Conservation (phyloP, 2,329 filamentous ascomycete species). For the Lecanosticta acicola region DNA sequence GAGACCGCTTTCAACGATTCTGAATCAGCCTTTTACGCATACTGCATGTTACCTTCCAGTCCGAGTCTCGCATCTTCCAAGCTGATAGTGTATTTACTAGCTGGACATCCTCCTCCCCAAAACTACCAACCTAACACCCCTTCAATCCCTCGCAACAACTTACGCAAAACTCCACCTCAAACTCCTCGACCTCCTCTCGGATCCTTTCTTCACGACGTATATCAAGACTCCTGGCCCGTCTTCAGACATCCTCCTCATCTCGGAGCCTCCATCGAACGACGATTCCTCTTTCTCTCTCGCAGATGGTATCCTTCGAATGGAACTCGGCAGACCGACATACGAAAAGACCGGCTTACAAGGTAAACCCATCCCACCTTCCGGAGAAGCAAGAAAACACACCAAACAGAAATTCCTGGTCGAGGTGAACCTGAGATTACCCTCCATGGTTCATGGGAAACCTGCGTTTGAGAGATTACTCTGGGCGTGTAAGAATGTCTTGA, state of each 20-base stretch:
- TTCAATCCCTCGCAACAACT: slow-evolving; percentile 27
- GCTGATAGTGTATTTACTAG: slow-evolving; percentile 40
- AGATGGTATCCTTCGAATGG: slow-evolving; percentile 68
- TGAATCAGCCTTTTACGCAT: slow-evolving; percentile 61
- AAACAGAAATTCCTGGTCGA: slow-evolving; percentile 73
- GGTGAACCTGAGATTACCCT: slow-evolving; percentile 64
- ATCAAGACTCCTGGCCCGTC: slow-evolving; percentile 57
- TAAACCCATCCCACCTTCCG: slow-evolving; percentile 50
- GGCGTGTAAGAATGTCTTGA: slow-evolving; percentile 73
- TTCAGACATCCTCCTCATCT: slow-evolving; percentile 60
- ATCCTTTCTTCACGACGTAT: slow-evolving; percentile 75
- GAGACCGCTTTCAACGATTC: slow-evolving; percentile 68
- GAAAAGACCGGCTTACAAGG: slow-evolving; percentile 78
- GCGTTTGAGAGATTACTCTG: slow-evolving; percentile 72
- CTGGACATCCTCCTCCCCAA: slow-evolving; percentile 66
- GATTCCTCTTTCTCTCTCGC: slow-evolving; percentile 68
- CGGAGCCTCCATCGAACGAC: slow-evolving; percentile 57
- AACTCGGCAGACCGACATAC: slow-evolving; percentile 74
- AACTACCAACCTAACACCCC: slow-evolving; percentile 2
- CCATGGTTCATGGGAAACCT: slow-evolving; percentile 78
- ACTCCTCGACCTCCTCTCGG: slow-evolving; percentile 64
- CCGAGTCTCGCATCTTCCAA: too few relatives aligned
- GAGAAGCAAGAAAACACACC: slow-evolving; percentile 54
- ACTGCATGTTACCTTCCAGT: slow-evolving; percentile 51
- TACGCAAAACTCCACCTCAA: slow-evolving; percentile 70